Evolutionary conservation across 306 rosid genomes (phyloP), one percentile per base, ranked within the genome.

Genomic region (Pachyrhizus erosus): DNA sequence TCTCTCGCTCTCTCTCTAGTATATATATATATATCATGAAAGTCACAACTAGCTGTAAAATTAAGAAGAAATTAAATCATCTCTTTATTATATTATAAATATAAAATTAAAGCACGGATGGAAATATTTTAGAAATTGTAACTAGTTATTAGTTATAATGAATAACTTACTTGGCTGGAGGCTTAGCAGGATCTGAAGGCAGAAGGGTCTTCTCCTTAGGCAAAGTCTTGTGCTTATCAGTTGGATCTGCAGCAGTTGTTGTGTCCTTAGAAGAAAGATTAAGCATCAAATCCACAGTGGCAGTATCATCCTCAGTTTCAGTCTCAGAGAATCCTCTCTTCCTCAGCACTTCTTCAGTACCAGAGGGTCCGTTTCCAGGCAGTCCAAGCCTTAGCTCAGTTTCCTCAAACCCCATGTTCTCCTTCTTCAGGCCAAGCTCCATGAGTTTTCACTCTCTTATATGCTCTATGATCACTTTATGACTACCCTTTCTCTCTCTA

Each of bases 341-440:
- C 83, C 90, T 86, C 0, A 76, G 82, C 15, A 62, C 88, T 43
- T 45, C 90, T 68, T 73, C 88, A 66, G 24, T 64, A 10, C 8
- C 33, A 13, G 27, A 60, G 29, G 48, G 40, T 17, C 78, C 68
- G 45, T 80, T 77, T 37, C 89, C 91, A 5, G 97, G 97, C 69
- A 89, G 45, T 45, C 97, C 97, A 29, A 92, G 90, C 84, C 97
- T 92, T 52, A 91, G 82, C 83, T 92, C 97, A 5, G 97, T 92
- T 85, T 91, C 97, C 64, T 89, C 92, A 46, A 85, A 88, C 1
- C 79, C 84, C 91, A 87, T 85, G 37, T 81, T 78, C 67, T 84
- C 51, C 26, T 71, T 71, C 17, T 46, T 49, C 15, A 48, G 37
- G 27, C 71, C 86, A 51, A 70, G 85, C 82, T 83, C 89, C 85